Conservation (phyloP, 371 early-diverging fungal species). For the Mucor lusitanicus region DNA sequence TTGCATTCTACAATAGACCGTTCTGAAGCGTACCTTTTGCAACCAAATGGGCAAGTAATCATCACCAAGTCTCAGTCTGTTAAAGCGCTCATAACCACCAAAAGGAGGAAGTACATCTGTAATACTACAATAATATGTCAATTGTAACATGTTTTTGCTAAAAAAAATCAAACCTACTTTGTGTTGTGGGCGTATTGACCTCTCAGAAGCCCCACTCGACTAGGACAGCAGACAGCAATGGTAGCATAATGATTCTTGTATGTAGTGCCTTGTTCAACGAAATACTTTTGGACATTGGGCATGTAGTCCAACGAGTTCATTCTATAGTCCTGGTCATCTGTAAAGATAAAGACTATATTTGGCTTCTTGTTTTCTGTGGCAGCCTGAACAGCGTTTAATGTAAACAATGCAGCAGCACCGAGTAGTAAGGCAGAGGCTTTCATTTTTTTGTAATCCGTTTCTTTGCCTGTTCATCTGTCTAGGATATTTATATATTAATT, state of each 20-base stretch:
- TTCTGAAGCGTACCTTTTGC: conserved; percentile 11
- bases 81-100: conserved; percentile 60
- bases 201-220: conserved; percentile 57
- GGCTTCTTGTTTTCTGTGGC: conserved; percentile 28
- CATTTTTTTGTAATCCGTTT: background rate
- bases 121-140: conserved; percentile 18
- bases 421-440: background rate
- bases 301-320: conserved; percentile 61
- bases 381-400: background rate
- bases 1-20: background rate
- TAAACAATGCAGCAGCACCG: background rate
- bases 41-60: conserved; percentile 53
- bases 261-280: conserved; percentile 60
- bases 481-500: background rate
- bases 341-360: conserved; percentile 65
- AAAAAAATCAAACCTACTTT: conserved; percentile 37
- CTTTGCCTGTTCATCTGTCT: background rate
- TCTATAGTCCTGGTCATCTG: conserved; percentile 64
- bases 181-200: conserved; percentile 69
- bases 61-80: conserved; percentile 44
- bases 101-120: conserved; percentile 60
- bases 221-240: conserved; percentile 67
- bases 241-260: conserved; percentile 66
- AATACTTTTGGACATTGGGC: conserved; percentile 65
- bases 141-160: background rate